Conservation (phyloP, 1,139 yeast species). For the Pneumocystis sp. region DNA sequence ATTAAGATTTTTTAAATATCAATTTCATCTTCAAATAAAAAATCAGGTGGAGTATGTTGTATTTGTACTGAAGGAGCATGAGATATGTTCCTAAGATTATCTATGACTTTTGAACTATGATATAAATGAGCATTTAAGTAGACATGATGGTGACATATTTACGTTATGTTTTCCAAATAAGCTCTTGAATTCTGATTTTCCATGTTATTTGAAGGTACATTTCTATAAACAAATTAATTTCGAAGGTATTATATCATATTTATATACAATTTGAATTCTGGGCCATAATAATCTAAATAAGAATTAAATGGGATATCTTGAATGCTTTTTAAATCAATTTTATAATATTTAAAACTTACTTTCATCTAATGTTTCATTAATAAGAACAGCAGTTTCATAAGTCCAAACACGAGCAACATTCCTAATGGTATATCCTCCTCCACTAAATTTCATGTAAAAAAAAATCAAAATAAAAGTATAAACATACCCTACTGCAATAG, state of each 20-base stretch:
- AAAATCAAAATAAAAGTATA: conserved; percentile 32
- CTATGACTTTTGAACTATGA: conserved; percentile 4
- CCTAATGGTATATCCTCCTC: conserved; percentile 40
- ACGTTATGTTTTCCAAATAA: conserved; percentile 7
- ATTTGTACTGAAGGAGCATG: conserved; percentile 10
- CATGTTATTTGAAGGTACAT: conserved; percentile 6
- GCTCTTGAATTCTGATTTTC: conserved; percentile 7
- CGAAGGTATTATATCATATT: not conserved
- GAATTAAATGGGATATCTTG: conserved; percentile 70
- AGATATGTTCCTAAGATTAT: conserved; percentile 4
- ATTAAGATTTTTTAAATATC: not conserved
- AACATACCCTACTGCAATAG: conserved; percentile 88
- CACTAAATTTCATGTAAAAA: not conserved
- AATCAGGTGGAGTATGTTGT: not conserved
- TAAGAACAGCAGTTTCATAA: conserved; percentile 54
- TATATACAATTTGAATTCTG: conserved; percentile 15
- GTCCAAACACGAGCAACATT: conserved; percentile 77
- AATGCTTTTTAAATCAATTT: conserved; percentile 47
- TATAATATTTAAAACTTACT: conserved; percentile 1
- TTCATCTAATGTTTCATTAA: conserved; percentile 6
- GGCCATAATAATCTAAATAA: conserved; percentile 53
- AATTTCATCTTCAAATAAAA: not conserved
- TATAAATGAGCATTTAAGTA: not conserved
- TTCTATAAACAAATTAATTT: not conserved
- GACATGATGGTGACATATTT: not conserved